These are phyloP conservation scores for Sclerospora graminicola DNA, from an alignment of 352 stramenopile species.

Conservation along the genomic window DNA sequence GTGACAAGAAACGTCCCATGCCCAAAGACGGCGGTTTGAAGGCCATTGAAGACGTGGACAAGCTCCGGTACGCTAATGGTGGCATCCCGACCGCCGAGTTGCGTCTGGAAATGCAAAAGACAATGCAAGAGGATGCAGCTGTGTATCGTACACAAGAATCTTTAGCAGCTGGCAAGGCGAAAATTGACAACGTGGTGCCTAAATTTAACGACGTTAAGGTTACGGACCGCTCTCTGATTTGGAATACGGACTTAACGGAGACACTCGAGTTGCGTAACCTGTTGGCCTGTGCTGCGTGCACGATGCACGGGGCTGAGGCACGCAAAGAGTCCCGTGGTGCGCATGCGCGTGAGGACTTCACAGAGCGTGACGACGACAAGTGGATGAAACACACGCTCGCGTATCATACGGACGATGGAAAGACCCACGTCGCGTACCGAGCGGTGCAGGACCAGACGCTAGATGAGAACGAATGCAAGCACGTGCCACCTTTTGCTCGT, in stretches of 20 bases:
- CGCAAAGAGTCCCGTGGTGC: slow-evolving; percentile 93
- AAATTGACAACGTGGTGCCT: slow-evolving; percentile 85
- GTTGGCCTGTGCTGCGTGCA: slow-evolving; percentile 87
- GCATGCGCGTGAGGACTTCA: slow-evolving; percentile 95
- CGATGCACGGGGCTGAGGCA: slow-evolving; percentile 91
- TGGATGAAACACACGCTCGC: slow-evolving; percentile 98
- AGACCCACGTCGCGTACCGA: slow-evolving; percentile 87
- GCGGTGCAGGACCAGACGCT: slow-evolving; percentile 91
- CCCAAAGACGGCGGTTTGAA: slow-evolving; percentile 80
- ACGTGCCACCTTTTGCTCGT: slow-evolving; percentile 89
- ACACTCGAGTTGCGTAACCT: slow-evolving; percentile 93
- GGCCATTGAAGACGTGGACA: slow-evolving; percentile 84
- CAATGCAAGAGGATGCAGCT: slow-evolving; percentile 40
- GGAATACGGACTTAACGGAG: slow-evolving; percentile 97
- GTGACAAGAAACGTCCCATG: slow-evolving; percentile 72
- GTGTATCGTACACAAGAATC: slow-evolving; percentile 49
- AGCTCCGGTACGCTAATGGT: slow-evolving; percentile 82
- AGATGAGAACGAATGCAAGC: slow-evolving; percentile 92
- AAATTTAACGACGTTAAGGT: slow-evolving; percentile 91
- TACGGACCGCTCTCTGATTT: slow-evolving; percentile 92
- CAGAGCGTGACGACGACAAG: slow-evolving; percentile 88
- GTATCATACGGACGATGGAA: slow-evolving; percentile 87
- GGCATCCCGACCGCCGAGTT: slow-evolving; percentile 75
- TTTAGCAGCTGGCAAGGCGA: slow-evolving; percentile 67
- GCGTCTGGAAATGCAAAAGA: slow-evolving; percentile 61